phyloP scores from a whole-genome alignment of 176 grass and related monocot species.

The Rhipidocladum racemiflorum region DNA sequence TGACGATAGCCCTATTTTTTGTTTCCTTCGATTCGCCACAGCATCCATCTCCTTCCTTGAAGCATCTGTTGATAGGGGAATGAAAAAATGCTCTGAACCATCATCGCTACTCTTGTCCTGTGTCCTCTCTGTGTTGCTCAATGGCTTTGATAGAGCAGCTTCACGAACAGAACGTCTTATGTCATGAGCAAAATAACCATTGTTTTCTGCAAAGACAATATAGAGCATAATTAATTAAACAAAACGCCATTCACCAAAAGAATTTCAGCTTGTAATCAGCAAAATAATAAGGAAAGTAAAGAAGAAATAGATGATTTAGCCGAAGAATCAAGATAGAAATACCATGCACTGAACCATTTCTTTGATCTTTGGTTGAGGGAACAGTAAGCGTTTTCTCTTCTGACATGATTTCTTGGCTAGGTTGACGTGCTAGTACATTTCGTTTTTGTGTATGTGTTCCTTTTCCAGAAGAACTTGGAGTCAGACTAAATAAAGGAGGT shows the following conservation, averaged over 20 bases:
- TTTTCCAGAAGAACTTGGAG: slow-evolving; percentile 85
- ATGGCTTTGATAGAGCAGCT: slow-evolving; percentile 76
- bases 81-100: slow-evolving; percentile 84
- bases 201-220: slow-evolving; percentile 52
- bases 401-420: slow-evolving; percentile 48
- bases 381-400: slow-evolving; percentile 30
- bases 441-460: slow-evolving; percentile 51
- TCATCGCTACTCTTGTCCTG: slow-evolving; percentile 61
- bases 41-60: slow-evolving; percentile 57
- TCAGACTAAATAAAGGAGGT: slow-evolving; percentile 84
- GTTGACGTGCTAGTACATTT: slow-evolving; percentile 40
- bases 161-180: slow-evolving; percentile 91
- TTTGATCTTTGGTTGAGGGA: slow-evolving; percentile 42
- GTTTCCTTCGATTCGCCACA: slow-evolving; percentile 50
- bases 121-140: slow-evolving; percentile 46
- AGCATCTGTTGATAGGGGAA: slow-evolving; percentile 52
- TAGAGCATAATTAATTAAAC: slow-evolving; percentile 18
- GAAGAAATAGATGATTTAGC: not conserved
- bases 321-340: slow-evolving; percentile 16
- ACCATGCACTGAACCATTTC: slow-evolving; percentile 34
- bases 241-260: slow-evolving; percentile 19
- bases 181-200: slow-evolving; percentile 52
- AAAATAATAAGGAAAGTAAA: slow-evolving; percentile 14
- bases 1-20: slow-evolving; percentile 41
- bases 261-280: not conserved